Evolutionary conservation across 139 green algal species (phyloP).

Genomic region (Coelastrella sp.): DNA sequence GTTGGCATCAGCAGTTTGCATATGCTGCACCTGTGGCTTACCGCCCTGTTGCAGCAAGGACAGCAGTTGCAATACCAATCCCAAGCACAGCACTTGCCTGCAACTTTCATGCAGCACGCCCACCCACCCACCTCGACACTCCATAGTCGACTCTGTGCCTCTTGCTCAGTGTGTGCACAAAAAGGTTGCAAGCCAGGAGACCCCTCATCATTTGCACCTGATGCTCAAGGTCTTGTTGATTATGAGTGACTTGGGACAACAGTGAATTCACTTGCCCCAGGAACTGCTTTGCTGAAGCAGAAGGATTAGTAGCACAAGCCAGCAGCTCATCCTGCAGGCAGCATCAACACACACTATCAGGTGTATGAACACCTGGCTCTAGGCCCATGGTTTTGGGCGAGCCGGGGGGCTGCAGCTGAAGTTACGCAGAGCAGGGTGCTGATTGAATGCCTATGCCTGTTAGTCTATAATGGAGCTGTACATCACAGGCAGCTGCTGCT

Average conservation of each 20-base stretch:
- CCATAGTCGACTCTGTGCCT: conserved; percentile 61
- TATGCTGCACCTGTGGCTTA: too few relatives aligned
- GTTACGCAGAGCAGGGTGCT: background rate
- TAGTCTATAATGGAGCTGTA: too few relatives aligned
- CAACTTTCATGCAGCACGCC: too few relatives aligned
- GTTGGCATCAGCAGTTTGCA: too few relatives aligned
- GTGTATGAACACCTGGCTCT: background rate
- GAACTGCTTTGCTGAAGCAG: background rate
- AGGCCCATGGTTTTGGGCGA: background rate
- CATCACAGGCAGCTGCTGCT: too few relatives aligned
- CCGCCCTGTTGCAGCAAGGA: too few relatives aligned
- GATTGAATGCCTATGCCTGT: too few relatives aligned
- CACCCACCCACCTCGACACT: conserved; percentile 51
- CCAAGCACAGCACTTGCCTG: too few relatives aligned
- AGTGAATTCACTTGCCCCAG: background rate
- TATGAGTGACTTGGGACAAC: conserved; percentile 28
- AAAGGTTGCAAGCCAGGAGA: conserved; percentile 60
- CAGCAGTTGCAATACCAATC: too few relatives aligned
- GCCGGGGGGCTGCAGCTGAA: background rate
- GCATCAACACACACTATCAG: background rate
- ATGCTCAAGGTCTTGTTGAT: background rate
- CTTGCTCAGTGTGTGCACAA: conserved; percentile 63
- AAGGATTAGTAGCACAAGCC: background rate
- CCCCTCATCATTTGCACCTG: conserved; percentile 64
- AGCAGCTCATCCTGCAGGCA: background rate